Conservation (phyloP, 2,329 filamentous ascomycete species). For the Furcasterigmium furcatum region DNA sequence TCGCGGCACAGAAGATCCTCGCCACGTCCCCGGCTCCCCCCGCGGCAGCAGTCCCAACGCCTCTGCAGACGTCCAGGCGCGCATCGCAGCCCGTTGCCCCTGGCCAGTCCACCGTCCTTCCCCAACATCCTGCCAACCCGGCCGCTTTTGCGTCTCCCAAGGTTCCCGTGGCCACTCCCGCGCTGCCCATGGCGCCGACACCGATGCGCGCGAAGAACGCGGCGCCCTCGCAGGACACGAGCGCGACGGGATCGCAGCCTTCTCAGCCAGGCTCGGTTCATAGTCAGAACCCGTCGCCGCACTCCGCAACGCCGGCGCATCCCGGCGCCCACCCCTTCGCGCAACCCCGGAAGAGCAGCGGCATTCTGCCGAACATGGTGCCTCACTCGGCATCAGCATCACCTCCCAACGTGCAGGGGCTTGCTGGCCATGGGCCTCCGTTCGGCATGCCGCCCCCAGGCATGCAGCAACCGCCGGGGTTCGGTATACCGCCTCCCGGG, state of each 20-base stretch:
- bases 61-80: slow-evolving; percentile 3
- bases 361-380: slow-evolving; percentile 21
- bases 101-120: slow-evolving; percentile 44
- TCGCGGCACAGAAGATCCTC: slow-evolving; percentile 17
- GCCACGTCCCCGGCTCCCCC: slow-evolving; percentile 34
- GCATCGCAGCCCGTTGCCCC: slow-evolving; percentile 33
- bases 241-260: slow-evolving; percentile 65
- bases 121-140: slow-evolving; percentile 56
- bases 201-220: slow-evolving; percentile 72
- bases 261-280: slow-evolving; percentile 57
- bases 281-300: slow-evolving; percentile 58
- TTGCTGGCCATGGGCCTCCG: slow-evolving; percentile 34
- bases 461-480: slow-evolving; percentile 51
- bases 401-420: slow-evolving; percentile 52
- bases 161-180: slow-evolving; percentile 74
- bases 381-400: slow-evolving; percentile 54
- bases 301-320: slow-evolving; percentile 60
- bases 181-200: slow-evolving; percentile 77
- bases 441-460: slow-evolving; percentile 56
- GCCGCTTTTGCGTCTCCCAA: slow-evolving; percentile 72
- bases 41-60: slow-evolving; percentile 26
- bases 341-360: slow-evolving; percentile 61
- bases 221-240: slow-evolving; percentile 54
- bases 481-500: slow-evolving; percentile 31
- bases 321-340: slow-evolving; percentile 62